Base-by-base conservation (phyloP, 768 basidiomycete species). In the Boletus rubropictus region DNA sequence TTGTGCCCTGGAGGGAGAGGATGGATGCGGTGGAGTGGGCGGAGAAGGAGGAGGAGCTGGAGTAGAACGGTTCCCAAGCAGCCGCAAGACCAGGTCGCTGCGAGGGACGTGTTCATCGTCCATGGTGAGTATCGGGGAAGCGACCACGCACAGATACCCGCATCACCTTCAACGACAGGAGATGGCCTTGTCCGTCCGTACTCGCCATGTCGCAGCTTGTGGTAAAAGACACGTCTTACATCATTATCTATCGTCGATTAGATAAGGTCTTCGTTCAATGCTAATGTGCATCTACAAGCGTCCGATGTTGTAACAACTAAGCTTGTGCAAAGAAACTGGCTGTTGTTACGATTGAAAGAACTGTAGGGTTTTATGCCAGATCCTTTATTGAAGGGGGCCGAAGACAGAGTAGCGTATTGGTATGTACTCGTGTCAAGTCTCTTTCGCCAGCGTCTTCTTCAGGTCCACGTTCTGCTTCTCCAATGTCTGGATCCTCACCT, bases 41-140 rank as follows among this genome's bases (percentile, higher is more conserved):
- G 10, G 87, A 89, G 57, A 90, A 86, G 7, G 86, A 82, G 9
- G 87, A 79, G 0, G 85, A 86, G 47, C 80, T 86, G 7, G 88
- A 89, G 64, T 88, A 91, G 64, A 89, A 92, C 12, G 89, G 89
- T 54, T 89, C 81, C 86, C 89, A 90, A 65, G 84, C 77, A 53
- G 74, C 78, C 3, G 85, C 81, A 40, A 91, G 65, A 42, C 82
- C 75, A 17, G 89, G 89, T 54, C 86, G 77, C 87, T 89, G 60
- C 39, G 56, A 35, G 34, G 24, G 35, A 24, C 20, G 45, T 40
- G 37, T 18, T 36, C 39, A 48, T 44, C 44, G 36, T 46, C 48
- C 32, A 24, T 33, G 35, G 37, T 44, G 35, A 36, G 39, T 33
- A 25, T 25, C 7, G 28, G 29, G 28, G 17, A 51, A 51, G 10